A percentile compares a stretch with the other conserved stretches of the same genome.
These are phyloP conservation scores for Angomonas ambiguus DNA, from an alignment of 208 protist species.

Conservation along the genomic window DNA sequence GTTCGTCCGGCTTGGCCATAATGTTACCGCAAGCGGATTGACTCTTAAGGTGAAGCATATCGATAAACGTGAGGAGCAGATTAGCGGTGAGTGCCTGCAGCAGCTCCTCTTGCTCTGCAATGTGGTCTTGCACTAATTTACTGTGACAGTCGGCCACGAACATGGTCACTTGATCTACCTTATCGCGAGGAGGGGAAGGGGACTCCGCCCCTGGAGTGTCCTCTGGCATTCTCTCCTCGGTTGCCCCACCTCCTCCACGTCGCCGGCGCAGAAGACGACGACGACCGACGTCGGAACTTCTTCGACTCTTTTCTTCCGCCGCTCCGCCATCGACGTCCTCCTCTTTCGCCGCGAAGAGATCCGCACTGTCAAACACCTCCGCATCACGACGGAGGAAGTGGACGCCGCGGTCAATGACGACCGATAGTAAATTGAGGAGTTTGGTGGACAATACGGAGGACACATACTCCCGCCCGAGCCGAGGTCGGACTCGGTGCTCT, in stretches of 20 bases:
- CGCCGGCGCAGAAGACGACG: slow-evolving; percentile 19
- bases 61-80: slow-evolving; percentile 66
- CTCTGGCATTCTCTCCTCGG: not conserved
- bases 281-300: slow-evolving; percentile 8
- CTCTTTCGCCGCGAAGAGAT: slow-evolving; percentile 69
- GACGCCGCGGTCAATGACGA: slow-evolving; percentile 72
- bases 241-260: not conserved
- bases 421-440: slow-evolving; percentile 73
- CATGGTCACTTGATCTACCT: slow-evolving; percentile 45
- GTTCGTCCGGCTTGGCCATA: slow-evolving; percentile 24
- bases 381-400: slow-evolving; percentile 62
- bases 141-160: slow-evolving; percentile 54
- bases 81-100: slow-evolving; percentile 62
- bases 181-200: not conserved
- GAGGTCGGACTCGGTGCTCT: slow-evolving; percentile 55
- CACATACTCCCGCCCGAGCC: slow-evolving; percentile 74
- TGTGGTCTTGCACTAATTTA: slow-evolving; percentile 55
- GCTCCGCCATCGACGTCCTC: slow-evolving; percentile 25
- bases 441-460: slow-evolving; percentile 72
- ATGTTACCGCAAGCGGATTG: slow-evolving; percentile 35
- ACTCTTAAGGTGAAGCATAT: slow-evolving; percentile 63
- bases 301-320: not conserved
- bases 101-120: slow-evolving; percentile 69
- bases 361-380: slow-evolving; percentile 66
- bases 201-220: not conserved